Base-by-base conservation (phyloP, 2,329 filamentous ascomycete genomes). In the Cytospora mali region DNA sequence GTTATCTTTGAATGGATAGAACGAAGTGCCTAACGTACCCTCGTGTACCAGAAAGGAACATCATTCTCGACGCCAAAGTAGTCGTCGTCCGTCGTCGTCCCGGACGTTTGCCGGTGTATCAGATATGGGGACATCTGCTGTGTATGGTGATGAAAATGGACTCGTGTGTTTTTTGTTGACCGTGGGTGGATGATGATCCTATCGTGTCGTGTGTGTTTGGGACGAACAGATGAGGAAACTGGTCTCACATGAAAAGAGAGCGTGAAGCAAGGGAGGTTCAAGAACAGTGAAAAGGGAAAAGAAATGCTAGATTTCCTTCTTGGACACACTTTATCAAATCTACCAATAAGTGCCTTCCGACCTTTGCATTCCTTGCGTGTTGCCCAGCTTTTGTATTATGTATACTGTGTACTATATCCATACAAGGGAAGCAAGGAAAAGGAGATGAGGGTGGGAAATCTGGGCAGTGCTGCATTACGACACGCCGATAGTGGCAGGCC, bases 21-120 rank as follows among this genome's bases (percentile, higher is more conserved):
- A n/a, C 2, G 29, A 46, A 21, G 4, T 11, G 4, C 6, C 6
- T 27, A 18, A 66, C 74, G 21, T 70, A 76, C 76, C 65, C 67
- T 75, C n/a, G 75, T 75, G 62, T 71, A 75, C 76, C 76, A 79
- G 61, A 77, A 78, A 6, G 71, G 71, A 7, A 74, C 66, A 35
- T 71, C 70, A 53, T 27, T 31, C 29, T 60, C 7, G 57, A 54
- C 50, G 57, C 23, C 57, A 31, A 4, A 21, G 31, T 25, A 2
- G 35, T 4, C 57, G 18, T 33, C 31, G 25, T 53, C 35, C n/a
- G 62, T 58, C 18, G 49, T 54, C 18, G 29, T n/a, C 21, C 60
- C 53, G 7, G 48, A 29, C 39, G n/a, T n/a, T n/a, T 65, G 60
- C 52, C 56, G 39, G 55, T 60, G 56, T 55, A 49, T 56, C 57